phyloP scores from a whole-genome alignment of 805 yeast genomes.

The Saccharomycopsis fermentans region DNA sequence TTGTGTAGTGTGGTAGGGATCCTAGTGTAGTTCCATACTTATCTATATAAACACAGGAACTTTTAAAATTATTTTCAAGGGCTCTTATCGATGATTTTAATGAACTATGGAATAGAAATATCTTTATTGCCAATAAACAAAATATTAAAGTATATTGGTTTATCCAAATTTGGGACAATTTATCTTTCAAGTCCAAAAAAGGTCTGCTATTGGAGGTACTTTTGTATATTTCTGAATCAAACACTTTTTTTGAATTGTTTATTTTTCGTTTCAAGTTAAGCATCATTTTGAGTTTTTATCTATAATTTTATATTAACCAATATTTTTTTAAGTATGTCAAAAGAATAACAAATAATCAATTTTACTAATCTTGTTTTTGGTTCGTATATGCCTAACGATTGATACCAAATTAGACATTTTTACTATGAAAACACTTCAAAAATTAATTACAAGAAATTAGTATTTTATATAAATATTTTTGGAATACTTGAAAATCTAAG shows the following conservation, averaged over 20 bases:
- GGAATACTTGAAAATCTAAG: background rate
- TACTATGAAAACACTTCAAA: no score
- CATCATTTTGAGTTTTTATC: background rate
- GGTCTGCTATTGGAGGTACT: background rate
- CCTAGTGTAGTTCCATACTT: slow-evolving; percentile 25
- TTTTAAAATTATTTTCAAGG: slow-evolving; percentile 30
- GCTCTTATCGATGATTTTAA: slow-evolving; percentile 33
- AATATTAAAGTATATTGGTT: slow-evolving; percentile 53
- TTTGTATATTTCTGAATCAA: background rate
- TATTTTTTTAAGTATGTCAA: no score
- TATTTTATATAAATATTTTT: background rate
- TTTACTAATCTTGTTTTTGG: no score
- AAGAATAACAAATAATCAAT: no score
- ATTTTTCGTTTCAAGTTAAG: background rate
- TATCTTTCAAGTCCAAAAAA: slow-evolving; percentile 41
- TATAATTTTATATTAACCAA: no score
- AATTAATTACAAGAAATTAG: background rate
- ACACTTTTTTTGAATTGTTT: background rate
- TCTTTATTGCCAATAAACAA: slow-evolving; percentile 47
- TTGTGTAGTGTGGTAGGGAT: slow-evolving; percentile 47
- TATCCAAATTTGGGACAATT: slow-evolving; percentile 54
- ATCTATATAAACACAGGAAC: slow-evolving; percentile 41
- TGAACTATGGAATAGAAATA: slow-evolving; percentile 44
- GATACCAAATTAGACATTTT: no score
- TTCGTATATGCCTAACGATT: no score